Base-by-base conservation (phyloP, 2,329 filamentous ascomycete genomes). In the Dothideomycetes sp. region DNA sequence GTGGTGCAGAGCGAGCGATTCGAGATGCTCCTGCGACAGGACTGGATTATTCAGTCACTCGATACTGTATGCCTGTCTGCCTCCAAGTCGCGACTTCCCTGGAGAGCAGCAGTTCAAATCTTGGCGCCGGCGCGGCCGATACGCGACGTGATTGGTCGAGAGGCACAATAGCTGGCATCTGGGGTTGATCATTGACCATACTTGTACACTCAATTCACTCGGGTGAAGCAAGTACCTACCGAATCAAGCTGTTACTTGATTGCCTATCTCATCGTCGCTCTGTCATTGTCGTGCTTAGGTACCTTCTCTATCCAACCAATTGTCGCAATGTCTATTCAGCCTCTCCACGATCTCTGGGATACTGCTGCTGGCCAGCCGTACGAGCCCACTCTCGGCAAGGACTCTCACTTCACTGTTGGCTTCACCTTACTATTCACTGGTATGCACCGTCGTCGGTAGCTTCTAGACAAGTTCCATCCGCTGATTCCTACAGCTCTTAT, bases 281-380 rank as follows among this genome's bases (percentile, higher is more conserved):
- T 10, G 7, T 13, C 13, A 8, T 28, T 28, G 5, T 8, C n/a
- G n/a, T n/a, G n/a, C n/a, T n/a, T n/a, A n/a, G n/a, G n/a, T n/a
- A n/a, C 25, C 25, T 11, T 17, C 13, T 31, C 28, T 31, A 11
- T 31, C 5, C n/a, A n/a, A n/a, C 8, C 35, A 33, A 33, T 33
- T 28, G 13, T 41, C 43, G 42, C 47, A 33, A 84, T 84, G 80
- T 80, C 83, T 76, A 76, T 79, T 58, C 85, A 84, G 72, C 71
- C 94, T 64, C 79, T 70, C 36, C 58, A 82, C 67, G 79, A 91
- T 64, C 75, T 94, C 69, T 96, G 89, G 89, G 82, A 93, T 74
- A 84, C 85, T 73, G 84, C 88, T 69, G 77, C 84, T 65, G 77
- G 78, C 73, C 84, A 78, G 69, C 85, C 87, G 48, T 96, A 91